These are phyloP conservation scores for Ormosia emarginata DNA, from an alignment of 306 rosid genomes.

Conservation along the genomic window DNA sequence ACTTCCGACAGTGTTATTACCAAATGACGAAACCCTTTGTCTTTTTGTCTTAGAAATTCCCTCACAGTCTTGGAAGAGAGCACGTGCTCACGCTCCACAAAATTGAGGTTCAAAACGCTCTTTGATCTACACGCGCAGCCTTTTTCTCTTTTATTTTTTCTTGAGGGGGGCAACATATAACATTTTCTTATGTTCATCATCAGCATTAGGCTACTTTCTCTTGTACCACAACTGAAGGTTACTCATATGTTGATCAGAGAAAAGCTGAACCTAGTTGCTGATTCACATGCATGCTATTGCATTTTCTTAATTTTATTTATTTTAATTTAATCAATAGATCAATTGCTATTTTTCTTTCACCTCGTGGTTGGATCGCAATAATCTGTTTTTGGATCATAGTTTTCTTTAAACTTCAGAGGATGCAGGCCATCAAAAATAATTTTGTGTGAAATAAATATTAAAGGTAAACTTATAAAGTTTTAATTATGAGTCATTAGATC, in stretches of 20 bases:
- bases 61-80: background rate
- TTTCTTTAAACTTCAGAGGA: no score
- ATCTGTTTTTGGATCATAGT: no score
- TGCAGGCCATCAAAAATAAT: no score
- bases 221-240: background rate
- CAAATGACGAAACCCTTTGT: constrained; percentile 43
- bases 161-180: background rate
- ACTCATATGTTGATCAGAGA: background rate
- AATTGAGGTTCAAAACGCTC: background rate
- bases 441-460: no score
- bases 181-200: background rate
- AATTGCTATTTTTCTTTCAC: background rate
- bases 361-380: no score
- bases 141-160: background rate
- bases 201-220: background rate
- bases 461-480: no score
- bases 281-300: constrained; percentile 12
- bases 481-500: no score
- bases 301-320: background rate
- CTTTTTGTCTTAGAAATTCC: background rate
- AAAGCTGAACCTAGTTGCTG: constrained; percentile 20
- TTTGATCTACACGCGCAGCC: background rate
- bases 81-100: background rate
- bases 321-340: background rate
- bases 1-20: constrained; percentile 48